These are phyloP conservation scores for Curvularia hawaiiensis DNA, from an alignment of 2,329 filamentous ascomycete species.

Conservation along the genomic window DNA sequence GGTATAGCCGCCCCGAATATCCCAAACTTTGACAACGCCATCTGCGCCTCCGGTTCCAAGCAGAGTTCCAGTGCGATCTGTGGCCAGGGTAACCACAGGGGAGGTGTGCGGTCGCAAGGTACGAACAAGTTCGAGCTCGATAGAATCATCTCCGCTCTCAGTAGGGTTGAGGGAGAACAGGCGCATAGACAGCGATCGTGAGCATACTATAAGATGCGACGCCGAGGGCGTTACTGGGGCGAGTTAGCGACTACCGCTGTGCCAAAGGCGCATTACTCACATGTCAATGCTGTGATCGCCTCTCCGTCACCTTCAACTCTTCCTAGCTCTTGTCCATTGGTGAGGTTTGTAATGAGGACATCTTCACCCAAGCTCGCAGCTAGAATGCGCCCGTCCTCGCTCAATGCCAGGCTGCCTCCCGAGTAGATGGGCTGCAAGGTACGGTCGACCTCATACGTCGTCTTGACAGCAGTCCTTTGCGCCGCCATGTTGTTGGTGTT, in stretches of 20 bases:
- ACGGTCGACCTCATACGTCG: constrained; percentile 83
- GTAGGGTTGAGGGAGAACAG: constrained; percentile 76
- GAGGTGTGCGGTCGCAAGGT: constrained; percentile 89
- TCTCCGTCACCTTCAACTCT: constrained; percentile 82
- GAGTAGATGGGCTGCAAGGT: constrained; percentile 94
- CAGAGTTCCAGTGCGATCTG: constrained; percentile 86
- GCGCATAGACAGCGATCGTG: constrained; percentile 93
- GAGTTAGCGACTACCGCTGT: constrained; percentile 16
- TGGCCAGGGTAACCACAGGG: constrained; percentile 83
- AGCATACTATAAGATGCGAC: constrained; percentile 88
- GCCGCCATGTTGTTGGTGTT: constrained; percentile 39
- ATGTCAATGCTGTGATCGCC: constrained; percentile 73
- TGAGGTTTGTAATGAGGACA: constrained; percentile 82
- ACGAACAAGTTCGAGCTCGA: constrained; percentile 67
- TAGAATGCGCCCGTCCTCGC: constrained; percentile 79
- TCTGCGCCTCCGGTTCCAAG: constrained; percentile 93
- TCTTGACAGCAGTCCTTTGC: constrained; percentile 69
- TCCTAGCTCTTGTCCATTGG: constrained; percentile 80
- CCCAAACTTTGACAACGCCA: constrained; percentile 95
- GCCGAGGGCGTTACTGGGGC: constrained; percentile 79
- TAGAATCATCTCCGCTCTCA: constrained; percentile 63
- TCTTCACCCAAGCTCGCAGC: constrained; percentile 93
- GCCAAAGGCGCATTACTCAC: constrained; percentile 48
- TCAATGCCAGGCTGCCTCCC: constrained; percentile 83
- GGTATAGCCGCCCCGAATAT: constrained; percentile 85